These are phyloP conservation scores for Marsdenia floribunda DNA, from an alignment of 257 asterid genomes.

Conservation along the genomic window DNA sequence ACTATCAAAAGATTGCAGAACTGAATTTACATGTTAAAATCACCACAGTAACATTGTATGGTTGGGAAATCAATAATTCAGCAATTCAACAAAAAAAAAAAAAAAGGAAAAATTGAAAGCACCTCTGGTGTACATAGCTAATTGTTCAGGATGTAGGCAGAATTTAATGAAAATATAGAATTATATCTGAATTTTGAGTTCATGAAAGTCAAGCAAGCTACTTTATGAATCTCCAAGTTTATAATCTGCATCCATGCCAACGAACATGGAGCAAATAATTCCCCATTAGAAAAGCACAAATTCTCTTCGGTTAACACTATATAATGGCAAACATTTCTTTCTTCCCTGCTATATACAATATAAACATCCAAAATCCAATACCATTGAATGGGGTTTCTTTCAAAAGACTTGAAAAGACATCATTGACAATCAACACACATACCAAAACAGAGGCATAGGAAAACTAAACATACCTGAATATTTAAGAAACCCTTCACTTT, in stretches of 20 bases:
- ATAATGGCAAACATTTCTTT: not conserved
- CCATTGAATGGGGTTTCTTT: not conserved
- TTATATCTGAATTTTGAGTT: not conserved
- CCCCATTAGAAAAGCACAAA: not conserved
- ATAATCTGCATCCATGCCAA: not conserved
- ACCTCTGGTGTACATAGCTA: not conserved
- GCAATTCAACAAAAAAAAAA: not conserved
- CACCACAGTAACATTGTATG: not conserved
- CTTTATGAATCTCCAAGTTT: not conserved
- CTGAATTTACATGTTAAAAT: not conserved
- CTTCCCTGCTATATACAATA: not conserved
- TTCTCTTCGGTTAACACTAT: not conserved
- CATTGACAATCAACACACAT: not conserved
- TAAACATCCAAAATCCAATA: not conserved
- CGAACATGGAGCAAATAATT: not conserved
- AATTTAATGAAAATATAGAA: not conserved
- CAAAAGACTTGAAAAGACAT: not conserved
- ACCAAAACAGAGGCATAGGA: too few relatives aligned
- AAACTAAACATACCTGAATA: slow-evolving; percentile 2
- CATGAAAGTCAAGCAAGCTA: not conserved
- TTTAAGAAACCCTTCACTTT: not conserved
- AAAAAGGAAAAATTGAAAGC: not conserved
- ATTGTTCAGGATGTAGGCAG: not conserved
- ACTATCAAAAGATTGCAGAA: not conserved
- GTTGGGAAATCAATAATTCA: not conserved